These are phyloP conservation scores for Ziziphus jujuba DNA, from an alignment of 306 rosid species.

Conservation along the genomic window DNA sequence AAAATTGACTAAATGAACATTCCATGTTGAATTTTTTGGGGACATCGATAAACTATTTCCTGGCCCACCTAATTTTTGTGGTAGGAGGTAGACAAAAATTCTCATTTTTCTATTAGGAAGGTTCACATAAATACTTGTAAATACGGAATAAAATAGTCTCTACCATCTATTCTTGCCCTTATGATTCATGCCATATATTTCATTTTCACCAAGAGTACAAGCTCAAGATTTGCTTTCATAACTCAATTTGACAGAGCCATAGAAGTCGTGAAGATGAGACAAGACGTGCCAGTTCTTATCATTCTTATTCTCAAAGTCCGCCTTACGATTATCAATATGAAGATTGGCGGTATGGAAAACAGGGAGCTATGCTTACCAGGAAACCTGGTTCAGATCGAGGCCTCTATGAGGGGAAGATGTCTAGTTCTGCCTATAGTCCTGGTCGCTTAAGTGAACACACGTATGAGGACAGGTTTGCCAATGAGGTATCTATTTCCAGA, in stretches of 20 bases:
- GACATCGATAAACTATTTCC: background rate
- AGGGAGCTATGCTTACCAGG: conserved; percentile 61
- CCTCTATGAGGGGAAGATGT: conserved; percentile 70
- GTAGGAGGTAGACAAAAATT: background rate
- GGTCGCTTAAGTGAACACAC: conserved; percentile 65
- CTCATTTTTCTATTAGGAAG: background rate
- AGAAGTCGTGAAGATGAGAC: conserved; percentile 56
- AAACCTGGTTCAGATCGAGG: conserved; percentile 91
- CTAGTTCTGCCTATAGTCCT: conserved; percentile 70
- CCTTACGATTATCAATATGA: conserved; percentile 98
- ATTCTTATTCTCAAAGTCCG: conserved; percentile 96
- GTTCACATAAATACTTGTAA: background rate
- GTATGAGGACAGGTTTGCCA: conserved; percentile 69
- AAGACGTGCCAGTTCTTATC: conserved; percentile 96
- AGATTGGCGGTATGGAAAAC: conserved; percentile 86
- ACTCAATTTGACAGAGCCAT: conserved; percentile 51
- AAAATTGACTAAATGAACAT: no score
- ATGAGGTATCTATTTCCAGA: conserved; percentile 72
- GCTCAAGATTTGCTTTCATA: conserved; percentile 20
- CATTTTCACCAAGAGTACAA: conserved; percentile 17
- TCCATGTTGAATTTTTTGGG: background rate
- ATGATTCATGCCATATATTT: conserved; percentile 2
- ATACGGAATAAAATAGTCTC: background rate
- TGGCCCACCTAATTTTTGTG: background rate
- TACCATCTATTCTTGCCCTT: conserved; percentile 14